Conservation (phyloP, 176 grass and related monocot species). For the Oryza coarctata region DNA sequence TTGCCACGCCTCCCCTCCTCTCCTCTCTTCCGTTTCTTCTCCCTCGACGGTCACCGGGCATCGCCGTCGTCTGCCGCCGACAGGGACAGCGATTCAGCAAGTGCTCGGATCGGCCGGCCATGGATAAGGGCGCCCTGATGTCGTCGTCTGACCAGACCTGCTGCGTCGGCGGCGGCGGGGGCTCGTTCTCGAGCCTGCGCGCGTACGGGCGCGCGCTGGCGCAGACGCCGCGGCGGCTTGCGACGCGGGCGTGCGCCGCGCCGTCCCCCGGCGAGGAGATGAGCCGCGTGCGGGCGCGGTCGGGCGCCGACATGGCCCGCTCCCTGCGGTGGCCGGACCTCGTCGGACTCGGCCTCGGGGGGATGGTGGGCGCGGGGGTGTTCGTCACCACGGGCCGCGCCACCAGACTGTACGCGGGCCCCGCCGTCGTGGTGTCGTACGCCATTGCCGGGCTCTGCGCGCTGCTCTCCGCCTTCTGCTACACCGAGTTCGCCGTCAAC, state of each 20-base stretch:
- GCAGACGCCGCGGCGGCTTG: conserved; percentile 49
- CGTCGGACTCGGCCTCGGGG: conserved; percentile 64
- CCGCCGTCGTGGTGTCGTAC: conserved; percentile 55
- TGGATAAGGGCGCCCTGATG: conserved; percentile 32
- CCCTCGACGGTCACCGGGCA: not conserved
- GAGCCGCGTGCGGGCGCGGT: conserved; percentile 63
- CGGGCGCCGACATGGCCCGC: conserved; percentile 55
- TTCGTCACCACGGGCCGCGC: conserved; percentile 61
- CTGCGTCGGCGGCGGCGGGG: not conserved
- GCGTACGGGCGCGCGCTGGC: conserved; percentile 55
- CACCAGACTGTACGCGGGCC: conserved; percentile 16
- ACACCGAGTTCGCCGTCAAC: conserved; percentile 95
- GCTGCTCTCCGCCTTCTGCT: conserved; percentile 91
- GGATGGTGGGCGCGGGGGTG: conserved; percentile 61
- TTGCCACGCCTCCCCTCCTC: not conserved
- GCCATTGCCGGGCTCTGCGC: conserved; percentile 93
- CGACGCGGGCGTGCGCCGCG: conserved; percentile 42
- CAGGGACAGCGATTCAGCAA: too few species aligned
- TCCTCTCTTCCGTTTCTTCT: not conserved
- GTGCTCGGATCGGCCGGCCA: not conserved
- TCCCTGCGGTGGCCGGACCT: conserved; percentile 80
- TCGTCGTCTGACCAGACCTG: not conserved
- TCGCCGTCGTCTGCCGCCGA: too few species aligned
- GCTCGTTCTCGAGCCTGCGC: conserved; percentile 62
- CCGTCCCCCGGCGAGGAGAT: conserved; percentile 63